A percentile compares a stretch with the other conserved stretches of the same genome.
These are phyloP conservation scores for Picea mariana DNA, from an alignment of 83 land plant genomes.

Conservation along the genomic window DNA sequence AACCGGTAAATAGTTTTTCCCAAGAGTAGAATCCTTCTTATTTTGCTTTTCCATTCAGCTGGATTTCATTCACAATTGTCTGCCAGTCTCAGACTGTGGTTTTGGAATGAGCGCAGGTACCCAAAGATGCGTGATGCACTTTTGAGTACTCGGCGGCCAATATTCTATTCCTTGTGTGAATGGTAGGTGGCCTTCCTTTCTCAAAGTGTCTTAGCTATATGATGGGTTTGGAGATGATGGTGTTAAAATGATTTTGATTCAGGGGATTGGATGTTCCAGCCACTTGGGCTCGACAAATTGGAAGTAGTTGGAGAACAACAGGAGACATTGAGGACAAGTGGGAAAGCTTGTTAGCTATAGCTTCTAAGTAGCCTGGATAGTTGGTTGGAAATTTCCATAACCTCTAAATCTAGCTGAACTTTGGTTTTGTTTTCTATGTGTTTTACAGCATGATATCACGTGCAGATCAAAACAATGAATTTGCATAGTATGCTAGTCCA, in stretches of 20 bases:
- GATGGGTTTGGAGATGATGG: neutral
- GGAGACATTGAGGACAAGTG: slow-evolving; percentile 33
- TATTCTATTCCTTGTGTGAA: slow-evolving; percentile 73
- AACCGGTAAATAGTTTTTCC: slow-evolving; percentile 27
- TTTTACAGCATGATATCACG: slow-evolving; percentile 34
- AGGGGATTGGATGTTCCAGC: slow-evolving; percentile 38
- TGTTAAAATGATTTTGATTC: neutral
- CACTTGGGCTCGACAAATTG: slow-evolving; percentile 29
- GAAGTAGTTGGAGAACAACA: slow-evolving; percentile 37
- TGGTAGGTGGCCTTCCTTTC: slow-evolving; percentile 29
- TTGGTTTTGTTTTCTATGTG: neutral
- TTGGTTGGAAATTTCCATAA: no score
- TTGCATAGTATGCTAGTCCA: neutral
- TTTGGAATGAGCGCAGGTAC: slow-evolving; percentile 29
- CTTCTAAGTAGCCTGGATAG: no score
- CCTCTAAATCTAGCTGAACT: neutral
- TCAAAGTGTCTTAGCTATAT: neutral
- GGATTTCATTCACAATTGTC: neutral
- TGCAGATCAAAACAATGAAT: no score
- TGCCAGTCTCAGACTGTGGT: neutral
- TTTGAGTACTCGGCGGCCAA: slow-evolving; percentile 45
- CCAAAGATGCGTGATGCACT: slow-evolving; percentile 58
- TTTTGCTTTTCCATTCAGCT: neutral
- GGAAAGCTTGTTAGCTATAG: slow-evolving; percentile 20
- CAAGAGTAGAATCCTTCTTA: no score